Evolutionary conservation across 805 yeast genomes (phyloP), one percentile per base, ranked within the genome.

Genomic region (Metahyphopichia silvanorum): DNA sequence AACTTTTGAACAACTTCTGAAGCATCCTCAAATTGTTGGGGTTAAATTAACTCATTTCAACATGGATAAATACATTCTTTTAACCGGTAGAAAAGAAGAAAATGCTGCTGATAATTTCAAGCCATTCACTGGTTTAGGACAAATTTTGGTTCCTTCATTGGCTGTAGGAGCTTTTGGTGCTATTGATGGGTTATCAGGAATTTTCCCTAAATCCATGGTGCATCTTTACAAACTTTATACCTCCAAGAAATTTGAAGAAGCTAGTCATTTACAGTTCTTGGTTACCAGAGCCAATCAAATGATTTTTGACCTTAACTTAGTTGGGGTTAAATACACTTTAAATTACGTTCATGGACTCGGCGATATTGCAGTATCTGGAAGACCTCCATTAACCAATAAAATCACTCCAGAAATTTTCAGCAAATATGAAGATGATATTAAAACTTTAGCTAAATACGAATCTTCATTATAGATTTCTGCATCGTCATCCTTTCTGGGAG

Each of bases 21-120:
- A 42, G 21, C 69, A 60, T 35, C 57, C 58, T 12, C 59, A 65
- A 21, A 57, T 62, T 31, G 58, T 58, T 16, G 71, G 68, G 11
- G 40, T 56, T 22, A 51, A 65, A 44, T 38, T 53, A 28, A 47
- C 56, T 16, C 56, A 53, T 25, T 44, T 44, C 38, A 46, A 49
- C 33, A 40, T 53, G 34, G 53, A 43, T 24, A 28, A 37, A 21
- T 47, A 51, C 25, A 38, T 53, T 11, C 21, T 51, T 16, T 25
- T 51, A 11, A 49, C 51, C 6, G 42, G 38, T 25, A 43, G 46
- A 16, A 29, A 29, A 2, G 36, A 37, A 17, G 30, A 32, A 10
- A 18, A 26, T 34, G 38, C 29, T 12, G 25, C 34, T 8, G 35
- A 48, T 27, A 45, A 48, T 35, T 53, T 53, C 39, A 40, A 37